Conservation (phyloP, 176 grass and related monocot species). For the Calamus simplicifolius region DNA sequence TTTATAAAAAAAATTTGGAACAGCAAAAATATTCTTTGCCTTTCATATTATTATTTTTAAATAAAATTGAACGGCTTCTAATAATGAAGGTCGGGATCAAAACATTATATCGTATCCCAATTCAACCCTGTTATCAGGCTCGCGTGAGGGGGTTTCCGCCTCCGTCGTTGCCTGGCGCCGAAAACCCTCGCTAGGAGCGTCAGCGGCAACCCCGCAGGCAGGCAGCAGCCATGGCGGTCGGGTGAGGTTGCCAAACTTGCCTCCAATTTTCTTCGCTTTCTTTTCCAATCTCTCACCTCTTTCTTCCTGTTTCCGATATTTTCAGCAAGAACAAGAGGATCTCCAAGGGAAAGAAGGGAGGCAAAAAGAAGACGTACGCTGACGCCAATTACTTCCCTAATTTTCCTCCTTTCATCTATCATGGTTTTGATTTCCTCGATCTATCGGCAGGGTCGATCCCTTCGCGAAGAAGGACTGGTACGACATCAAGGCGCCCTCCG, state of each 20-base stretch:
- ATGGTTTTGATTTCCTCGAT: not conserved
- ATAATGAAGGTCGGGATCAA: no score
- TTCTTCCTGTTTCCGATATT: not conserved
- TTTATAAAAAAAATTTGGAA: no score
- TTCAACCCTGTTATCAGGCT: no score
- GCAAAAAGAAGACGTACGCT: slow-evolving; percentile 80
- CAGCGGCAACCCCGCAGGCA: not conserved
- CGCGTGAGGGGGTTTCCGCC: not conserved
- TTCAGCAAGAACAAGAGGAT: slow-evolving; percentile 95
- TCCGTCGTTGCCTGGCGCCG: not conserved
- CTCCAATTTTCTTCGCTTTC: not conserved
- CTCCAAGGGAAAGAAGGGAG: slow-evolving; percentile 82
- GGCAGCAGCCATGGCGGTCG: slow-evolving; percentile 11
- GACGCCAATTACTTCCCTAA: no score
- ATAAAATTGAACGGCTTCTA: no score
- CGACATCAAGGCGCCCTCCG: slow-evolving; percentile 82
- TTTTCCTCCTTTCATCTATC: not conserved
- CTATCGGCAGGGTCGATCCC: slow-evolving; percentile 55
- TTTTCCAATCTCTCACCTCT: not conserved
- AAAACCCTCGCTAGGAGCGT: not conserved
- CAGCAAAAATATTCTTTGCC: no score
- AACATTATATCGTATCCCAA: no score
- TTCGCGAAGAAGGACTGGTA: slow-evolving; percentile 95
- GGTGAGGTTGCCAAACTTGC: not conserved
- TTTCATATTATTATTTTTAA: no score